Percentiles rank a stretch among this genome's conserved stretches.
These are phyloP conservation scores for Nakaseomyces glabratus DNA, from an alignment of 1,139 yeast species.

Conservation along the genomic window DNA sequence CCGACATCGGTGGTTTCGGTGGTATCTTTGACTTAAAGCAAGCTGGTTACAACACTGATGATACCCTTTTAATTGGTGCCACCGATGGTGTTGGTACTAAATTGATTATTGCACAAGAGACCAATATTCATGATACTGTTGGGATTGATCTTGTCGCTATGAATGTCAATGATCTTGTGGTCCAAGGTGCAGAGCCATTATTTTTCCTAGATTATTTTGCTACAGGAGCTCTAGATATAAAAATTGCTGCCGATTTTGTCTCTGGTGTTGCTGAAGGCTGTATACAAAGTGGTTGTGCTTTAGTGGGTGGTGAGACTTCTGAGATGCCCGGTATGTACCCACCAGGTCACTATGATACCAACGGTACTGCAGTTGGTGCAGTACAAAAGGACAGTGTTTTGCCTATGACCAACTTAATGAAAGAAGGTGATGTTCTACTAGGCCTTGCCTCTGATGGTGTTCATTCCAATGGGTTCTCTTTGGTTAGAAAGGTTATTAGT, in stretches of 20 bases:
- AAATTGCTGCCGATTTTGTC: constrained; percentile 80
- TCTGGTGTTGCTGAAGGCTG: constrained; percentile 97
- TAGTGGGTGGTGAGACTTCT: constrained; percentile 98
- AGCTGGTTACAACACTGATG: constrained; percentile 68
- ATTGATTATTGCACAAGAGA: constrained; percentile 84
- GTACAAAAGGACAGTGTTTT: constrained; percentile 68
- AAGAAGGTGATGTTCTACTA: constrained; percentile 68
- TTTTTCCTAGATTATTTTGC: constrained; percentile 96
- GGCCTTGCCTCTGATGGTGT: constrained; percentile 89
- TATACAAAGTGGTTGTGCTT: constrained; percentile 89
- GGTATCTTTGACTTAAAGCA: constrained; percentile 85
- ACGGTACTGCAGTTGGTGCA: constrained; percentile 99
- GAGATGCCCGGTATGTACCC: constrained; percentile 99
- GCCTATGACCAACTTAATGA: constrained; percentile 61
- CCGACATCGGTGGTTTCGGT: constrained; percentile 98
- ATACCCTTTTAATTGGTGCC: constrained; percentile 86
- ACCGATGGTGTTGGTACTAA: constrained; percentile 99
- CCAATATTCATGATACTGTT: constrained; percentile 85
- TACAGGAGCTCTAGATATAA: constrained; percentile 79
- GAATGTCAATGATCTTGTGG: constrained; percentile 96
- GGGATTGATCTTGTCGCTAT: constrained; percentile 98
- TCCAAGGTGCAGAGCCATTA: constrained; percentile 97
- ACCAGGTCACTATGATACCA: constrained; percentile 92
- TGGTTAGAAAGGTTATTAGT: constrained; percentile 90
- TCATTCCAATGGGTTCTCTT: constrained; percentile 94